These are phyloP conservation scores for Mortierella sp. DNA, from an alignment of 371 early-diverging fungal genomes.

Conservation along the genomic window DNA sequence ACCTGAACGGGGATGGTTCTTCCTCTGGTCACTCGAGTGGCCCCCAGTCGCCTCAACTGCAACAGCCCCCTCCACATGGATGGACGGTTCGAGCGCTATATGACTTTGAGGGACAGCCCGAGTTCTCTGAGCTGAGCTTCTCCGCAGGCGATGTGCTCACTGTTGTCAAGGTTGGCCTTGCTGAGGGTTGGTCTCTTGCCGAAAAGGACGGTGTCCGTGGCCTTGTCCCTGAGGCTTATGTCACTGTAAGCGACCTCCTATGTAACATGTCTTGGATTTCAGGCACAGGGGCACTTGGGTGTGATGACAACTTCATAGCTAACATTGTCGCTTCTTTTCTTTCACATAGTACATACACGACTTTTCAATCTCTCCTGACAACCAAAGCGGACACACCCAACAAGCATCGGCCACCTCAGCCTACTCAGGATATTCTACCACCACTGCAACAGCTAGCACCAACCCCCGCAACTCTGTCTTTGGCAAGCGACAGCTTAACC, in stretches of 20 bases:
- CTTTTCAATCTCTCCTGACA: slow-evolving; percentile 45
- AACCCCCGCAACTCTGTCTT: slow-evolving; percentile 57
- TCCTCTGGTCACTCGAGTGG: slow-evolving; percentile 6
- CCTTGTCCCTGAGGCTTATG: slow-evolving; percentile 60
- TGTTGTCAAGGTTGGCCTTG: slow-evolving; percentile 55
- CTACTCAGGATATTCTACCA: slow-evolving; percentile 39
- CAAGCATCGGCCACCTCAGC: slow-evolving; percentile 33
- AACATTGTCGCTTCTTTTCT: not conserved
- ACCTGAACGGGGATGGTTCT: not conserved
- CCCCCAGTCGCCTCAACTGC: slow-evolving; percentile 26
- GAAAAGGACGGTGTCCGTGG: slow-evolving; percentile 60
- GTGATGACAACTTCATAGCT: not conserved
- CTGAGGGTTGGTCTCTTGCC: slow-evolving; percentile 62
- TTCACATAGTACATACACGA: slow-evolving; percentile 47
- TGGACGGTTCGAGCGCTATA: slow-evolving; percentile 56
- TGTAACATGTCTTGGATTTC: not conserved
- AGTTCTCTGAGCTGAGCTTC: slow-evolving; percentile 60
- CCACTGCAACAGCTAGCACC: slow-evolving; percentile 37
- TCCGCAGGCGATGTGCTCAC: slow-evolving; percentile 58
- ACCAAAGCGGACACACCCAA: slow-evolving; percentile 33
- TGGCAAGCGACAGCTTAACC: slow-evolving; percentile 59
- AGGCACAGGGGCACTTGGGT: not conserved
- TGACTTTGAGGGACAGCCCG: slow-evolving; percentile 54
- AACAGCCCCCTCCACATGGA: slow-evolving; percentile 53
- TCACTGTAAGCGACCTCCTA: slow-evolving; percentile 51